phyloP scores from a whole-genome alignment of 495 filamentous ascomycete species.

The Pseudevernia furfuracea region DNA sequence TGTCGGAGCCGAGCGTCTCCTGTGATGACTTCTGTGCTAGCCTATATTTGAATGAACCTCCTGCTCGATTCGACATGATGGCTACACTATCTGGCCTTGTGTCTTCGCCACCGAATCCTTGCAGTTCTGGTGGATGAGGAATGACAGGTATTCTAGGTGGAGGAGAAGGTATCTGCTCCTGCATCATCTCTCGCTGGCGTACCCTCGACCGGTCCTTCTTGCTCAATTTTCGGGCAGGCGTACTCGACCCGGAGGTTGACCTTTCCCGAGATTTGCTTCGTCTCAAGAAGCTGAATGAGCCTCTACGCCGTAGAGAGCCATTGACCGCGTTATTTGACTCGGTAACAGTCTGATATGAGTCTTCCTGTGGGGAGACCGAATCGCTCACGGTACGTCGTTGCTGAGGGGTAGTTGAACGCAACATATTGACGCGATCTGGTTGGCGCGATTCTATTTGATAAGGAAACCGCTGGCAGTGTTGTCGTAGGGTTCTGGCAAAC shows the following conservation, averaged over 20 bases:
- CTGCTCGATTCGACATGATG: constrained; percentile 49
- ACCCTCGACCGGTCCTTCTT: constrained; percentile 56
- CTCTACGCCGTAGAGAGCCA: constrained; percentile 33
- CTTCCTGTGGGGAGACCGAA: neutral
- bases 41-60: constrained; percentile 27
- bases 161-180: constrained; percentile 55
- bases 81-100: constrained; percentile 57
- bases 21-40: constrained; percentile 25
- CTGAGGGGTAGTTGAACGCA: constrained; percentile 9
- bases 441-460: neutral
- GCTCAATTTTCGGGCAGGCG: constrained; percentile 54
- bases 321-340: constrained; percentile 7
- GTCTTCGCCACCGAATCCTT: constrained; percentile 64
- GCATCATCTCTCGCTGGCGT: constrained; percentile 58
- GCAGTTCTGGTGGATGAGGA: constrained; percentile 52
- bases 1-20: constrained; percentile 21
- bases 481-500: constrained; percentile 12
- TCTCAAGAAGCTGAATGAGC: constrained; percentile 59
- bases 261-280: constrained; percentile 71
- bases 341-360: neutral
- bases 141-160: constrained; percentile 78
- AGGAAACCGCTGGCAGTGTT: constrained; percentile 7
- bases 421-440: neutral
- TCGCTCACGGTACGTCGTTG: constrained; percentile 9
- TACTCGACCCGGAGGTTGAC: constrained; percentile 33